phyloP scores from a whole-genome alignment of 352 stramenopile genomes.

The Phytophthora litchii region DNA sequence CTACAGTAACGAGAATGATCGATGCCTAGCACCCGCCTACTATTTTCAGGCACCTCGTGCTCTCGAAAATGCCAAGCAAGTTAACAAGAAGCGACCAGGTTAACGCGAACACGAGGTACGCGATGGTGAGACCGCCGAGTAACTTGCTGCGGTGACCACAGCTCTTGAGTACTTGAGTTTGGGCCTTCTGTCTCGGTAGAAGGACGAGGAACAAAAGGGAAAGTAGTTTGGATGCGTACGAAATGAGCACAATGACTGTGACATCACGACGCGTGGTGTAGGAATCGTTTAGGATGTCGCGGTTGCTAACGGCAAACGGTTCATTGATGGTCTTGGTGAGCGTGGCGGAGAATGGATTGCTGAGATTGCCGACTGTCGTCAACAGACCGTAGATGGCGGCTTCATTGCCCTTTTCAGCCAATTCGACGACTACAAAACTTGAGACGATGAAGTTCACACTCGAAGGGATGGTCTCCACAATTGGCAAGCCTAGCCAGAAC shows the following conservation, averaged over 20 bases:
- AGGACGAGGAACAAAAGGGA: conserved; percentile 45
- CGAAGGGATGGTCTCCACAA: conserved; percentile 39
- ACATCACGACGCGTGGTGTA: conserved; percentile 35
- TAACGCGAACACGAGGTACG: conserved; percentile 41
- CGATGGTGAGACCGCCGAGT: conserved; percentile 35
- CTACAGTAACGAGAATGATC: too few relatives aligned
- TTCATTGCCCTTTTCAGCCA: conserved; percentile 53
- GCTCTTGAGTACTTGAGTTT: conserved; percentile 36
- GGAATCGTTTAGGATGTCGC: conserved; percentile 42
- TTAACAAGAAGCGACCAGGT: conserved; percentile 47
- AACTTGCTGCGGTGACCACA: conserved; percentile 28
- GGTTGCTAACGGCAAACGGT: conserved; percentile 41
- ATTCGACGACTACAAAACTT: conserved; percentile 52
- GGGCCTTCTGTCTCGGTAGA: conserved; percentile 42
- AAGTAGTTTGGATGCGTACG: conserved; percentile 38
- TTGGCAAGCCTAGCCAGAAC: conserved; percentile 45
- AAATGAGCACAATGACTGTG: conserved; percentile 46
- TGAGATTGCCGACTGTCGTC: conserved; percentile 48
- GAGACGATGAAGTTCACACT: conserved; percentile 50
- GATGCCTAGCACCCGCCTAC: conserved; percentile 36
- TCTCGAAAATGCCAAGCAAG: conserved; percentile 44
- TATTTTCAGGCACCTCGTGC: conserved; percentile 42
- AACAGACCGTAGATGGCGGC: conserved; percentile 48
- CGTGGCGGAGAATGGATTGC: conserved; percentile 43
- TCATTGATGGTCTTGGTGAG: conserved; percentile 44